phyloP scores from a whole-genome alignment of 495 filamentous ascomycete genomes.

The Penicilliopsis zonata region DNA sequence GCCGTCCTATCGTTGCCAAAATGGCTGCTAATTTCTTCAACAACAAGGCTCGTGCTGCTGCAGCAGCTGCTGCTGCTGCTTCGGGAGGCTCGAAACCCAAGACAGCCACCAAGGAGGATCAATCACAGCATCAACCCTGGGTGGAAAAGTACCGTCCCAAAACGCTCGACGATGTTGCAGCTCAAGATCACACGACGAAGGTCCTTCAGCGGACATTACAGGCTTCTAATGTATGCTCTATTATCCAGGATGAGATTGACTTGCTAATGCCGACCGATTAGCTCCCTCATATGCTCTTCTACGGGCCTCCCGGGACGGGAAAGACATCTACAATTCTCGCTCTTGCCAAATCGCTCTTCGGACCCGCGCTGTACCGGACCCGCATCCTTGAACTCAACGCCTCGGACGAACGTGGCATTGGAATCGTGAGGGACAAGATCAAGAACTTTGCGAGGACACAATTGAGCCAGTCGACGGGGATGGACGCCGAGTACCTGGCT shows the following conservation, averaged over 20 bases:
- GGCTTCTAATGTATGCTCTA: conserved; percentile 64
- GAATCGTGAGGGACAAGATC: conserved; percentile 94
- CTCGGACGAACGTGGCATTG: conserved; percentile 95
- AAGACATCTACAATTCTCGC: conserved; percentile 98
- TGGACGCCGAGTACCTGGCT: conserved; percentile 50
- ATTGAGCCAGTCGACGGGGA: conserved; percentile 62
- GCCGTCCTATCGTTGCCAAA: conserved; percentile 3
- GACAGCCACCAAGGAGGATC: conserved; percentile 51
- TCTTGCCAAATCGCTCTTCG: conserved; percentile 94
- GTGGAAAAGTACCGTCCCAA: conserved; percentile 99
- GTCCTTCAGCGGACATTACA: conserved; percentile 87
- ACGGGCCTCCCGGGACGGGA: conserved; percentile 92
- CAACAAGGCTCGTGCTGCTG: conserved; percentile 81
- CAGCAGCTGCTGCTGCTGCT: conserved; percentile 46
- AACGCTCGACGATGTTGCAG: conserved; percentile 85
- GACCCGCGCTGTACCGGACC: conserved; percentile 83
- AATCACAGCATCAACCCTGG: conserved; percentile 72
- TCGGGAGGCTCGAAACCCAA: conserved; percentile 34
- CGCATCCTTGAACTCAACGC: conserved; percentile 97
- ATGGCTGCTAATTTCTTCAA: conserved; percentile 77
- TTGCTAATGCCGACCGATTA: conserved; percentile 13
- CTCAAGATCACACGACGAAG: conserved; percentile 93
- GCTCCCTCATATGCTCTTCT: conserved; percentile 99
- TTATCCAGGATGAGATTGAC: background rate
- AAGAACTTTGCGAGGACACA: conserved; percentile 97